Conservation (phyloP, 164 flowering plant species). For the Warburgia ugandensis region DNA sequence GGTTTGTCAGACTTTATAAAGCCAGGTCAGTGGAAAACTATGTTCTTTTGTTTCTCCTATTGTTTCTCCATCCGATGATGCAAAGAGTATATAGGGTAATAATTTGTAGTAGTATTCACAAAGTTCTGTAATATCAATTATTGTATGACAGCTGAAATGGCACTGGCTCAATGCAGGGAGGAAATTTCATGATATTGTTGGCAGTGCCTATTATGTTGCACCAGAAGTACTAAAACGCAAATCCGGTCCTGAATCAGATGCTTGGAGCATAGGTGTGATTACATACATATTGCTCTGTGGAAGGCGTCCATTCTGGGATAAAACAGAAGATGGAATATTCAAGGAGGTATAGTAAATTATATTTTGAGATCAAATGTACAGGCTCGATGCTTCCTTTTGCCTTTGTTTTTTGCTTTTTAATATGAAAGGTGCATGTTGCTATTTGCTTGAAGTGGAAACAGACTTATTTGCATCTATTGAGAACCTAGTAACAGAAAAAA, state of each 20-base stretch:
- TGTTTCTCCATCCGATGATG: no score
- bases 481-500: no score
- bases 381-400: not conserved
- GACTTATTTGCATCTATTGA: no score
- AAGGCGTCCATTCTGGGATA: slow-evolving; percentile 98
- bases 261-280: slow-evolving; percentile 99
- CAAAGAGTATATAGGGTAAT: no score
- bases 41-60: no score
- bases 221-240: slow-evolving; percentile 92
- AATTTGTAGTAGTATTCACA: not conserved
- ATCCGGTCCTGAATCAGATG: slow-evolving; percentile 99
- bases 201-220: slow-evolving; percentile 98
- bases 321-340: slow-evolving; percentile 97
- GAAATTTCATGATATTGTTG: slow-evolving; percentile 84
- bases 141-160: no score
- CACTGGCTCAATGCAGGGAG: no score
- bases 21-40: slow-evolving; percentile 49
- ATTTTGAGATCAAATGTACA: not conserved
- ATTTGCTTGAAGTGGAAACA: no score
- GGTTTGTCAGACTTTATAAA: slow-evolving; percentile 90
- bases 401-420: no score
- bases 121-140: no score
- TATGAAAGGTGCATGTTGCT: no score
- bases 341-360: slow-evolving; percentile 59
- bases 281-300: slow-evolving; percentile 98